These are phyloP conservation scores for Talaromyces amestolkiae DNA, from an alignment of 2,329 filamentous ascomycete genomes.

Conservation along the genomic window DNA sequence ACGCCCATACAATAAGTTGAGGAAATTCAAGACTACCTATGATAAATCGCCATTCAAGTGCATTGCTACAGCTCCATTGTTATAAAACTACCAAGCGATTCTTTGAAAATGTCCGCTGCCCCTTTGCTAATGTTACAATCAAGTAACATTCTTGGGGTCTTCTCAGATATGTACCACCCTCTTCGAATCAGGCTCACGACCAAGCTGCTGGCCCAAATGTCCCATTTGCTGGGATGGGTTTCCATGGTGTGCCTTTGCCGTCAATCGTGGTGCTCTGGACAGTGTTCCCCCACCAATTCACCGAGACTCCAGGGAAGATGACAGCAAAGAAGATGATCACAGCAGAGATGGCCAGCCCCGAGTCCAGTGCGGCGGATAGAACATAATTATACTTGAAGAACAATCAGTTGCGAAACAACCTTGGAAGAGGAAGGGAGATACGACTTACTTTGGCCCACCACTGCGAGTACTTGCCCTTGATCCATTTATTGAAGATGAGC, in stretches of 20 bases:
- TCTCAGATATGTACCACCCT: not conserved
- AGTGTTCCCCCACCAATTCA: conserved; percentile 46
- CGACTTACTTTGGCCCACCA: conserved; percentile 25
- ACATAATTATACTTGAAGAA: conserved; percentile 35
- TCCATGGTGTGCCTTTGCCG: conserved; percentile 38
- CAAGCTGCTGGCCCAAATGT: conserved; percentile 15
- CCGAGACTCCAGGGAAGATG: conserved; percentile 39
- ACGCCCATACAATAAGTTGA: not conserved
- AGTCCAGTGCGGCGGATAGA: conserved; percentile 44
- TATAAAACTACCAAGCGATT: not conserved
- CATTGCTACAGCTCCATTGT: not conserved
- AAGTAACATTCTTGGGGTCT: not conserved
- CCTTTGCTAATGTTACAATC: not conserved
- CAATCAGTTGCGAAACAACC: not conserved
- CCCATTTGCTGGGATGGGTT: conserved; percentile 17
- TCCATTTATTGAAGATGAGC: conserved; percentile 35
- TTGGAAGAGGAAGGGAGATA: not conserved
- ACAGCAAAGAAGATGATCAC: conserved; percentile 48
- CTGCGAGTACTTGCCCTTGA: conserved; percentile 19
- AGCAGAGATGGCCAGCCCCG: conserved; percentile 42
- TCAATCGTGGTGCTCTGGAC: conserved; percentile 41
- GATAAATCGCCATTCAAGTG: not conserved
- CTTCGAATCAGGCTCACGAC: not conserved
- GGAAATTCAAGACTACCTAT: not conserved
- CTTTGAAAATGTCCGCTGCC: not conserved